These are phyloP conservation scores for Moringa oleifera DNA, from an alignment of 345 rosid species.

Conservation along the genomic window DNA sequence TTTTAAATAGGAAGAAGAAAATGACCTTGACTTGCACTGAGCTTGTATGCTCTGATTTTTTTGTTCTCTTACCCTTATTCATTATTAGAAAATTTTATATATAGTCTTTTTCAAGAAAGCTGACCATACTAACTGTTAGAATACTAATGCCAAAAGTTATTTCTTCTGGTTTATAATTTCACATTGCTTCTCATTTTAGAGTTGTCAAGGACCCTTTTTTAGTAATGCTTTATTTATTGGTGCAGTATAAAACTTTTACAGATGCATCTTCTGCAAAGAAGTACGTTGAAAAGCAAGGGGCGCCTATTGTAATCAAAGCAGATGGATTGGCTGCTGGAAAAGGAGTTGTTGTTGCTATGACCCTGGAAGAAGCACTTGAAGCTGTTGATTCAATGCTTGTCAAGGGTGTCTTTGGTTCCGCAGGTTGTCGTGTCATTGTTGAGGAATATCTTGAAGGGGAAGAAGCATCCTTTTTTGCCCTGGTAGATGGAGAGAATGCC, in stretches of 20 bases:
- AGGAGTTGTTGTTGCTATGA: conserved; percentile 83
- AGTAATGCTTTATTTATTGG: conserved; percentile 9
- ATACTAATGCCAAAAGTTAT: too few species aligned
- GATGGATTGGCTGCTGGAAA: conserved; percentile 98
- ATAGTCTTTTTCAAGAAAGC: not conserved
- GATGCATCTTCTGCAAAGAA: conserved; percentile 66
- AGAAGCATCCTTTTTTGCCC: conserved; percentile 90
- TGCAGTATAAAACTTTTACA: conserved; percentile 65
- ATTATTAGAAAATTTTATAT: not conserved
- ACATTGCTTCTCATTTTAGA: too few species aligned
- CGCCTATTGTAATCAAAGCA: conserved; percentile 81
- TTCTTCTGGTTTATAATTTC: too few species aligned
- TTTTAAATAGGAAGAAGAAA: too few species aligned
- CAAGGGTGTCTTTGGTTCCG: conserved; percentile 74
- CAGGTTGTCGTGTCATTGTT: conserved; percentile 66
- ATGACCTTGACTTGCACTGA: not conserved
- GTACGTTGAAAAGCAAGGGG: conserved; percentile 72
- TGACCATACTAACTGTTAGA: too few species aligned
- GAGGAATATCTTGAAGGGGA: conserved; percentile 93
- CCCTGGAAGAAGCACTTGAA: conserved; percentile 72
- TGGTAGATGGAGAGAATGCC: conserved; percentile 93
- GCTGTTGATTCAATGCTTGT: conserved; percentile 92
- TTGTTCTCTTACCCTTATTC: not conserved
- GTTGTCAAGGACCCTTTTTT: not conserved
- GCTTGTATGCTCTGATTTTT: not conserved